Evolutionary conservation across 2,329 filamentous ascomycete genomes (phyloP).

Genomic region (Ceratocystis papillata): DNA sequence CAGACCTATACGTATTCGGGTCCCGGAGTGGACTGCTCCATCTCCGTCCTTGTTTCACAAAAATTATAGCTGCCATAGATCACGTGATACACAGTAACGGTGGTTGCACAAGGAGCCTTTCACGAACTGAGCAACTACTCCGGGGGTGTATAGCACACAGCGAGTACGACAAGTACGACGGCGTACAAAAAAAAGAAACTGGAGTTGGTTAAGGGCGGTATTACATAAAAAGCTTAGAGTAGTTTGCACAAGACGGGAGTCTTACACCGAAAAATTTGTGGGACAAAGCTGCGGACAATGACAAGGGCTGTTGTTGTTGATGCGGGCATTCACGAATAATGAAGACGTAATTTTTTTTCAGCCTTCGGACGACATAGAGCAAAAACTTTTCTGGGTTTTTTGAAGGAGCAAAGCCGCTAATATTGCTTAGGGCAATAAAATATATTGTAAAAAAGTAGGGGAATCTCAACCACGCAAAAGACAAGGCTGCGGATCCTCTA

Average conservation of each 20-base stretch:
- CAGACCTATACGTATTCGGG: no score
- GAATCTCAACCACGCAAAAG: background rate
- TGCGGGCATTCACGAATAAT: no score
- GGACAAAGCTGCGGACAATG: background rate
- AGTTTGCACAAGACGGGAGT: no score
- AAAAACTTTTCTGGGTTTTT: background rate
- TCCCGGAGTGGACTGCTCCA: background rate
- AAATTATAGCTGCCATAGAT: background rate
- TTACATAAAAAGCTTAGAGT: no score
- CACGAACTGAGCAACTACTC: background rate
- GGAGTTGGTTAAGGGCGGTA: no score
- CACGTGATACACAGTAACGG: background rate
- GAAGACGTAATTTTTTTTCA: no score
- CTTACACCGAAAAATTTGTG: background rate
- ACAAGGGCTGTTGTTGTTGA: no score
- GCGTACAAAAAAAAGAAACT: background rate
- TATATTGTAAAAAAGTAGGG: constrained; percentile 4
- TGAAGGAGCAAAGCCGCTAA: background rate
- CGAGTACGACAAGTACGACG: background rate
- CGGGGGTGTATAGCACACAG: background rate
- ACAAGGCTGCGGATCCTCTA: background rate
- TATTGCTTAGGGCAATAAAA: background rate
- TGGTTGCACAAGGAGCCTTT: background rate
- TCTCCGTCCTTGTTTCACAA: background rate
- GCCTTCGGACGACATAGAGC: no score